Base-by-base conservation (phyloP, 352 stramenopile species). In the Globisporangium heterothallicum region DNA sequence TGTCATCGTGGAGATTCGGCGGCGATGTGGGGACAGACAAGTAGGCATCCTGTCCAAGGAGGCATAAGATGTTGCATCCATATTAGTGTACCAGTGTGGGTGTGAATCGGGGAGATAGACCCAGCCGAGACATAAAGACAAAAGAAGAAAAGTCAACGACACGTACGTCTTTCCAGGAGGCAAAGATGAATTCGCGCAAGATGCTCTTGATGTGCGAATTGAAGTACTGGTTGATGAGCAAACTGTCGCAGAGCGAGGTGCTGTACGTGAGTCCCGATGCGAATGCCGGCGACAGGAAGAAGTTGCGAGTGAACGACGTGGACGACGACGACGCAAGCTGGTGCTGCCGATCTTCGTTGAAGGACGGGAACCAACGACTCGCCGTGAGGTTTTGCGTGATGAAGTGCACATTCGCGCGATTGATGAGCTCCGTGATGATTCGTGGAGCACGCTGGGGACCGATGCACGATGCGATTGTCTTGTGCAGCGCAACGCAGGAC, bases 171-270 rank as follows among this genome's bases (percentile, higher is more conserved):
- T 83, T 77, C 59, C 79, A 85, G 8, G 80, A 86, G 6, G 74
- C 73, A 43, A 92, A 91, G 70, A 94, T 89, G 53, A 94, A 92
- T 58, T 91, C 83, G 18, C 79, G 72, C 48, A 94, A 52, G 52
- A 94, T 94, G 26, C 78, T 88, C 59, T 90, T 94, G 66, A 94
- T 89, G 47, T 84, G 85, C 34, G 68, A 64, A 56, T 92, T 94
- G 62, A 92, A 94, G 56, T 86, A 94, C 68, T 92, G 80, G 58
- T 94, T 94, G 67, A 94, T 90, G 22, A 94, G 82, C 8, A 94
- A 43, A 42, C 78, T 92, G 59, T 94, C 83, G 34, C 83, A 94
- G 25, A 94, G 66, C 16, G 80, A 92, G 12, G 78, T 86, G 66
- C 80, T 92, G 69, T 91, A 94, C 25, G 83, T 82, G 36, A 94